phyloP scores from a whole-genome alignment of 2,329 filamentous ascomycete species.

The Teratosphaeria destructans region DNA sequence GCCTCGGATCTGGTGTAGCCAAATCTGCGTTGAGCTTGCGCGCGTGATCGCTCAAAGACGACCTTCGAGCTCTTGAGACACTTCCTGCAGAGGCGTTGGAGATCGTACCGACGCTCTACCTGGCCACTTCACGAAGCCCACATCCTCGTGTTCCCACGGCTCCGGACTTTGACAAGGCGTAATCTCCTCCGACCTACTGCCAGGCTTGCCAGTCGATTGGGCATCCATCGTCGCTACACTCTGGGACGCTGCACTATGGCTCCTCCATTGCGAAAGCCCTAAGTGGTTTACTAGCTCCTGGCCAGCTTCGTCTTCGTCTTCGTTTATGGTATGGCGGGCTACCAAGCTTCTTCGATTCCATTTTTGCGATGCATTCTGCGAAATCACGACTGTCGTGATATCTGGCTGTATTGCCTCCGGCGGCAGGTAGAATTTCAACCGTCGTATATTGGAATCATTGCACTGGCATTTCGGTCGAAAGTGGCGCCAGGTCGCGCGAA shows the following conservation, averaged over 20 bases:
- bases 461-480: neutral
- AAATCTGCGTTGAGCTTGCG: neutral
- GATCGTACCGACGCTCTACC: neutral
- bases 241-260: neutral
- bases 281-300: neutral
- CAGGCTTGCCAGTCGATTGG: neutral
- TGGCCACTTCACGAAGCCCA: neutral
- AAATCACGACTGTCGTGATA: neutral
- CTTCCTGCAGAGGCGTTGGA: neutral
- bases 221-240: neutral
- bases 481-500: neutral
- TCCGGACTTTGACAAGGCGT: neutral
- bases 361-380: neutral
- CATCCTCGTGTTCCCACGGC: neutral
- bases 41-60: neutral
- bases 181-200: neutral
- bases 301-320: neutral
- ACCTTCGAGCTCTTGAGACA: neutral
- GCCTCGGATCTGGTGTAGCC: neutral
- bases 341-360: neutral
- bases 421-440: neutral
- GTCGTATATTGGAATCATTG: neutral
- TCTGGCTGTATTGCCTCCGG: neutral
- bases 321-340: neutral
- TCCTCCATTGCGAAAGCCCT: neutral